Evolutionary conservation across 495 filamentous ascomycete species (phyloP), one percentile per base, ranked within the genome.

Genomic region (Podospora australis): DNA sequence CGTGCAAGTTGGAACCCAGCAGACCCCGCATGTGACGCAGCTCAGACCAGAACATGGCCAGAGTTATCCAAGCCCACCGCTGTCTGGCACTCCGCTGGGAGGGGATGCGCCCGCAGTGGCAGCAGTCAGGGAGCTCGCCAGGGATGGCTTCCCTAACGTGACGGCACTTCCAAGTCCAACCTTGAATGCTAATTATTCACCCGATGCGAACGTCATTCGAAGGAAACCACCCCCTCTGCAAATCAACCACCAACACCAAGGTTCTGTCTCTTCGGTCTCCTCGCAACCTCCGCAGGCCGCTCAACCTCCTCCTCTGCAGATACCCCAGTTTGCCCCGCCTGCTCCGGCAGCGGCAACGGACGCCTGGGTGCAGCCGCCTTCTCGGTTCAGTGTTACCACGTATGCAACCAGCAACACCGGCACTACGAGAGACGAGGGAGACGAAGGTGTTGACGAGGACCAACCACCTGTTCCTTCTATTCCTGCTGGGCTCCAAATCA

Each of bases 361-460:
- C 6, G 54, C 58, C 11, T 71, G 64, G 63, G 56, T 64, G 13
- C 72, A 83, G 41, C 83, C 80, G 6, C 58, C 63, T 0, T 90
- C 84, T 45, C 84, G 84, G 32, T 88, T 87, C 69, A 88, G 82
- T 62, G 68, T 81, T 39, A 84, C 84, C 13, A 88, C 86, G 2
- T 83, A 84, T 58, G 78, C 80, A n/a, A 72, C 79, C 2, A 73
- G 72, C 14, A 71, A 69, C 25, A 71, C 71, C 13, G 73, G 71
- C 34, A 80, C 82, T 25, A 80, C 80, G 14, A 72, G 73, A 8
- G 74, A 75, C 16, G 77, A 75, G 24, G 60, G 73, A 25, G 69
- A 76, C 40, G 61, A 70, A 23, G 43, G 44, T 21, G 19, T 49
- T 34, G 42, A 59, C 44, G 36, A 52, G 11, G 62, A 66, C 22